Evolutionary conservation across 148 eudicot genomes (phyloP), one percentile per base, ranked within the genome.

Genomic region (Amaranthus palmeri): DNA sequence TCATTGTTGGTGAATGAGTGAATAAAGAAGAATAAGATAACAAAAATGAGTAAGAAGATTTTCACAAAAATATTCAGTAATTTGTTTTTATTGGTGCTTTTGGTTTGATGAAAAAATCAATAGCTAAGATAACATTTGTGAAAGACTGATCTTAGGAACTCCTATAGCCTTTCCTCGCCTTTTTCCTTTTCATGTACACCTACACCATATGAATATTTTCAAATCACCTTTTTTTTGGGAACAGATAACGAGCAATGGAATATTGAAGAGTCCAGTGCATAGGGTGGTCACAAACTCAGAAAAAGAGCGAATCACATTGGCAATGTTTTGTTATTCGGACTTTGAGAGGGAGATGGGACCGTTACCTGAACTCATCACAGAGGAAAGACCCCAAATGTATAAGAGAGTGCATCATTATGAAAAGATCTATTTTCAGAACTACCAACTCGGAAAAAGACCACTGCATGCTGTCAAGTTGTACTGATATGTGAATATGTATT

Each of bases 211-310:
- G 36, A 25, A 25, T 25, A 25, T 25, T 25, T 25, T 25, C 36
- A 25, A 25, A 25, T 25, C 36, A 25, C 36, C 36, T 43, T 12
- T 43, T 5, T 2, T 62, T 62, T 1, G 2, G 36, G 4, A 72
- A 69, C 77, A 84, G 88, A 82, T 85, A 79, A 80, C 80, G 80
- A 84, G 86, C 44, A 86, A 84, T 36, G 84, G 90, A 36, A 78
- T 78, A 62, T 76, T 84, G 73, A 81, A 81, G 77, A 84, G 85
- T 74, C 78, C 88, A 6, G 53, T 77, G 56, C 90, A 87, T 70
- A 79, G 90, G 79, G 90, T 81, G 68, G 80, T 79, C 46, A 83
- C 86, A 40, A 84, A 77, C 67, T 54, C 70, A 8, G 79, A 81
- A 17, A 58, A 36, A 1, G 86, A 83, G 69, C 81, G 86, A 76